Base-by-base conservation (phyloP, 495 filamentous ascomycete genomes). In the Chlorociboria aeruginascens region DNA sequence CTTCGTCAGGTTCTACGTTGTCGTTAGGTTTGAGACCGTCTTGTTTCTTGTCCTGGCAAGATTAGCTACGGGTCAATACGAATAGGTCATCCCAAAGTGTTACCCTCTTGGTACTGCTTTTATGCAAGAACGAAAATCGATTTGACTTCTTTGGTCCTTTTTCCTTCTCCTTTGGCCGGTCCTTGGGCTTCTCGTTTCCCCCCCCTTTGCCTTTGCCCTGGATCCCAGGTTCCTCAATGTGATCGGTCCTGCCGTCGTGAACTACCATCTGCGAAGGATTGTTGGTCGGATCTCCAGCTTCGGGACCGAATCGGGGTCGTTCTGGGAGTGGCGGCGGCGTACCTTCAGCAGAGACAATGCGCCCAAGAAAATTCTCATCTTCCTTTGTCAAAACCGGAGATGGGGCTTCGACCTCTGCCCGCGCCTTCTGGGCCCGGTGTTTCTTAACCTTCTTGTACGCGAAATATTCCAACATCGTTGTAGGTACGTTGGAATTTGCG, bases 361-460 rank as follows among this genome's bases (percentile, higher is more conserved):
- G 43, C 30, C 38, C 37, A 38, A 61, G 48, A 39, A 61, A 61
- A 20, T 49, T 11, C 45, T 53, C 55, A 45, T 61, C 58, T 42
- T 61, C 58, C 40, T 54, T 42, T 40, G 33, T 56, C 10, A 61
- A 36, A n/a, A 61, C 30, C 6, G 58, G 53, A 30, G 46, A 30
- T 33, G 49, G 56, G 8, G 17, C 40, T 36, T 43, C 36, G 25
- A 49, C 52, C 7, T 51, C 51, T 13, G 28, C 43, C 48, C 59
- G 51, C 25, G 30, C 51, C 28, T 64, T 67, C 56, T 69, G 63
- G 6, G 61, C 68, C 38, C 64, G 66, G 51, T 67, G 61, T 60
- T 72, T 71, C 63, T 72, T 73, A 49, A 61, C 49, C 42, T 72
- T 72, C 55, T 72, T 73, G 60, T 60, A 69, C 7, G 62, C 60